Evolutionary conservation across 2,329 filamentous ascomycete species (phyloP), one percentile per base, ranked within the genome.

Genomic region (Hirsutella minnesotensis): DNA sequence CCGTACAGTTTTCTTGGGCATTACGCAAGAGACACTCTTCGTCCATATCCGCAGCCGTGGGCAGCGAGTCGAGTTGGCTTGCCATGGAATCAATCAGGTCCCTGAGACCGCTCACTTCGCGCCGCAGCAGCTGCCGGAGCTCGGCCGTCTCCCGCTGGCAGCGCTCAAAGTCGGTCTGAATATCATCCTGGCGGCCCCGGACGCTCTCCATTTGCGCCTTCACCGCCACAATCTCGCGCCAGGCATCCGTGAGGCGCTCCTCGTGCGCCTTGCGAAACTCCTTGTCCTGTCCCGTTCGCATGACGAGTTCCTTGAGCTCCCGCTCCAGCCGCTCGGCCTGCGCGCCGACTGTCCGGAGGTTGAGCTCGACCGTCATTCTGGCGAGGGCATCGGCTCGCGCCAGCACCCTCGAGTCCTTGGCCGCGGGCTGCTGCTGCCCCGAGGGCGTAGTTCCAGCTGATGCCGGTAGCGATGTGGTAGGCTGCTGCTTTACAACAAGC

Each of bases 311-410:
- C 7, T 43, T 44, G 22, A 65, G 43, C 9, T 62, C 55, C 2
- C 47, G 47, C 41, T 62, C 55, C 3, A 64, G 54, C 3, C 53
- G 50, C 35, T 56, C 51, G 1, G 56, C 54, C 39, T 58, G 55
- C 19, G 44, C 42, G 22, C 45, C 41, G 20, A 64, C 46, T 27
- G 51, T 44, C 31, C 56, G 59, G 30, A 65, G 46, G 44, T 55
- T 58, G 41, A 64, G 56, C 48, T 65, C 62, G n/a, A 58, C 49
- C 5, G 57, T 63, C 57, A 64, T 63, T 35, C 47, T 52, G 5
- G 62, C 56, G n/a, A 65, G 52, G 27, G 57, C 55, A 3, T 62
- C 55, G 33, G 61, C 59, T 22, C 56, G 53, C 9, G 46, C 45
- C 22, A 55, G 35, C 33, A 35, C 13, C 33, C 33, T 18, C 7